A percentile compares a stretch with the other conserved stretches of the same genome.
Evolutionary conservation across 768 basidiomycete genomes (phyloP).

Genomic region (Psilocybe cyanescens): DNA sequence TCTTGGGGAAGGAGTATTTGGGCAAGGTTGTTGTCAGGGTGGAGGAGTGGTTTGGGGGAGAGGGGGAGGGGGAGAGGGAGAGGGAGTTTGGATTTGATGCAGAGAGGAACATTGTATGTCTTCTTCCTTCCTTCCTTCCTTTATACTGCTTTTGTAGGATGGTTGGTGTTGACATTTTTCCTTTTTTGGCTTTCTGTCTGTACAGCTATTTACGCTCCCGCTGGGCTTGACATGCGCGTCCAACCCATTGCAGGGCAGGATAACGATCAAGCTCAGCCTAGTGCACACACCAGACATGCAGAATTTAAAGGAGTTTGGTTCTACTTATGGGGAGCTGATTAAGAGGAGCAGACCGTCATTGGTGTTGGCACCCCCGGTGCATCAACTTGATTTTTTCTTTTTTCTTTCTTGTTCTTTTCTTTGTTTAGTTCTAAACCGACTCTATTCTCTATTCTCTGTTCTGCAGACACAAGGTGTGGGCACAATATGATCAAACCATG

Average conservation of each 20-base stretch:
- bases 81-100: too few relatives aligned
- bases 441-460: not conserved
- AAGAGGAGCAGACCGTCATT: too few relatives aligned
- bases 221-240: constrained; percentile 46
- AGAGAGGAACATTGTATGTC: constrained; percentile 60
- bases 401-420: constrained; percentile 10
- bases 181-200: constrained; percentile 23
- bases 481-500: constrained; percentile 72
- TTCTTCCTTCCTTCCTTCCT: not conserved
- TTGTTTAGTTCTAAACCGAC: not conserved
- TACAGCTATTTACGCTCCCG: constrained; percentile 24
- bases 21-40: too few relatives aligned
- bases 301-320: constrained; percentile 49
- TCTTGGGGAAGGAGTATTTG: too few relatives aligned
- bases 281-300: constrained; percentile 27
- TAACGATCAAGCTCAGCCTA: constrained; percentile 33
- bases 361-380: constrained; percentile 78
- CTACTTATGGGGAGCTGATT: too few relatives aligned
- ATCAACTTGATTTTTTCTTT: constrained; percentile 20
- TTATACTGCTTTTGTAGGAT: not conserved
- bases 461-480: constrained; percentile 83
- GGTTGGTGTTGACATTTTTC: too few relatives aligned
- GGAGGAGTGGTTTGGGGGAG: too few relatives aligned
- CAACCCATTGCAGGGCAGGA: constrained; percentile 39
- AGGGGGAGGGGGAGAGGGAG: constrained; percentile 38